A percentile compares a stretch with the other conserved stretches of the same genome.
Conservation (phyloP, 129 eudicot species). For the Arctium minus region DNA sequence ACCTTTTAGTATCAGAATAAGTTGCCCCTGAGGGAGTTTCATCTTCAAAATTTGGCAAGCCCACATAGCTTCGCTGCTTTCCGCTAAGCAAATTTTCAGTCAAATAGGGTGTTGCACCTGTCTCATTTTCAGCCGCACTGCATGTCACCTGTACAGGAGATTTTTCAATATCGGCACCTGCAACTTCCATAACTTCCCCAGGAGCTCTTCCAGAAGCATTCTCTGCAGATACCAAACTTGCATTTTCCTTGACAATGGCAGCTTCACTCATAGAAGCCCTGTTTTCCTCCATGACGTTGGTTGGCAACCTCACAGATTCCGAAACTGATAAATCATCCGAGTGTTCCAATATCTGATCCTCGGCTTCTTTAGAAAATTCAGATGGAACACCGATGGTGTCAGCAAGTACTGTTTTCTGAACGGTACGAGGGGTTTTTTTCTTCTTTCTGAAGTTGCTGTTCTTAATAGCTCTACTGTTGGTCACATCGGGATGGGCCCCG, state of each 20-base stretch:
- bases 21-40: neutral
- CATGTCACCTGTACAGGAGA: neutral
- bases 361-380: slow-evolving; percentile 7
- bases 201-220: neutral
- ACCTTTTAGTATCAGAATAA: neutral
- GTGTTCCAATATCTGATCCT: neutral
- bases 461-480: neutral
- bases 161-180: slow-evolving; percentile 9
- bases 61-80: neutral
- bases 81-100: neutral
- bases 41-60: neutral
- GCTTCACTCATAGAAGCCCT: neutral
- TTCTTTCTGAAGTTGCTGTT: neutral
- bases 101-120: slow-evolving; percentile 7
- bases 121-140: neutral
- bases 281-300: neutral
- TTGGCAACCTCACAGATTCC: slow-evolving; percentile 10
- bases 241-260: neutral
- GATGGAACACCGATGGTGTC: slow-evolving; percentile 5
- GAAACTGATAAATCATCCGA: slow-evolving; percentile 12
- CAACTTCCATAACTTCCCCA: slow-evolving; percentile 13
- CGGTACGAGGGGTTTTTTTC: neutral
- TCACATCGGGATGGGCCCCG: neutral
- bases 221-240: neutral
- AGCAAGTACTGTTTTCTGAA: neutral